Conservation (phyloP, 2,329 filamentous ascomycete genomes). For the Neopestalotiopsis clavispora region DNA sequence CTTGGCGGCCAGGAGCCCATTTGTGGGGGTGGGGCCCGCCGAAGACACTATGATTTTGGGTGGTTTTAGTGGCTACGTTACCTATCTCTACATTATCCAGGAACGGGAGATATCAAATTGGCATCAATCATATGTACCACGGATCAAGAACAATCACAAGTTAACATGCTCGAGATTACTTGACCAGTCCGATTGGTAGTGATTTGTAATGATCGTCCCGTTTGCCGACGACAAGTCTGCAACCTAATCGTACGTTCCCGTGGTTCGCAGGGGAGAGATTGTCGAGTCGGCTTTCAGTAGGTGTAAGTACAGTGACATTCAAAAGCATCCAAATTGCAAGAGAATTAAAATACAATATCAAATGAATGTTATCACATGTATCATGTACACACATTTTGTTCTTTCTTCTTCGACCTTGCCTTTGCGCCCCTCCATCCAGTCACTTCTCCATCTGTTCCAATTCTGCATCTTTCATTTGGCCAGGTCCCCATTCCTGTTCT, state of each 20-base stretch:
- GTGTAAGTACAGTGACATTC: not conserved
- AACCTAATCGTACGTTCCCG: not conserved
- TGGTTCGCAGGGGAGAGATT: not conserved
- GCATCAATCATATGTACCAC: not conserved
- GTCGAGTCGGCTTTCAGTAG: not conserved
- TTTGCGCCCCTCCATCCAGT: not conserved
- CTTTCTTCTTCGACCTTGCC: not conserved
- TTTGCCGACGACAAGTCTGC: not conserved
- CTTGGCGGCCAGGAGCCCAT: conserved; percentile 5
- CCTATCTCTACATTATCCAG: not conserved
- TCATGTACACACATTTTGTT: not conserved
- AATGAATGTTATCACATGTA: not conserved
- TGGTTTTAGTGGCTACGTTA: not conserved
- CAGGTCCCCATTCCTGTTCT: not conserved
- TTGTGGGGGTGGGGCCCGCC: conserved; percentile 13
- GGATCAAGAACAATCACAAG: not conserved
- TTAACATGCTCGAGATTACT: not conserved
- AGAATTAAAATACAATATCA: not conserved
- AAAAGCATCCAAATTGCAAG: not conserved
- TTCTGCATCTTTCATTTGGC: not conserved
- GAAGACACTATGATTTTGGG: not conserved
- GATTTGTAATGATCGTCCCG: not conserved
- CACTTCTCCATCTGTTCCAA: too few relatives aligned
- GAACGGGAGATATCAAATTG: not conserved
- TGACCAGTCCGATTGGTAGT: not conserved